Percentiles rank a stretch among this genome's conserved stretches.
Evolutionary conservation across 2,329 filamentous ascomycete species (phyloP).

Genomic region (Penicillium occitanis): DNA sequence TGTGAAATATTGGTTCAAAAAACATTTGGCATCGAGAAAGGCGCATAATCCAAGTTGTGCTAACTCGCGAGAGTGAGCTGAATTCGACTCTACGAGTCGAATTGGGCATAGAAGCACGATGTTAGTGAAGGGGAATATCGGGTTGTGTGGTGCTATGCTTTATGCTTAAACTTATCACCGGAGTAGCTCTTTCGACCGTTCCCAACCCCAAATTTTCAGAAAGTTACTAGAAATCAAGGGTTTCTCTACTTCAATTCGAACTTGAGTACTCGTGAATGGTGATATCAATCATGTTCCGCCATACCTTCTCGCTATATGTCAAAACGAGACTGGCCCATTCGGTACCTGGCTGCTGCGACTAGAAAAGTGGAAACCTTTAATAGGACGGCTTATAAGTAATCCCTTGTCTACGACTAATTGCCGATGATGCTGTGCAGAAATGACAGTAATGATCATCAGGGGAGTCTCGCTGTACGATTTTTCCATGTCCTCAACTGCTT

Average conservation of each 20-base stretch:
- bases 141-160: background rate
- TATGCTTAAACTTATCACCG: background rate
- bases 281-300: background rate
- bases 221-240: background rate
- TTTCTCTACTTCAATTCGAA: background rate
- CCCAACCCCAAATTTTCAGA: background rate
- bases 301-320: background rate
- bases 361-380: background rate
- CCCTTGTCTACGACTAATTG: background rate
- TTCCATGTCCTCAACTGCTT: background rate
- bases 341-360: background rate
- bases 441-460: conserved; percentile 4
- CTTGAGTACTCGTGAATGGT: no score
- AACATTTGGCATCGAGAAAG: background rate
- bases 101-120: background rate
- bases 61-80: background rate
- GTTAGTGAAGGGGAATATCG: conserved; percentile 7
- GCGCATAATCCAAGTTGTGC: background rate
- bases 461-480: conserved; percentile 12
- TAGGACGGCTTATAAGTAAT: background rate
- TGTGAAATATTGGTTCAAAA: background rate
- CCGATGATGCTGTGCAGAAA: background rate
- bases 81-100: background rate
- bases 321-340: background rate
- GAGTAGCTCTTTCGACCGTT: background rate